phyloP scores from a whole-genome alignment of 2,329 filamentous ascomycete genomes.

The Aspergillus sojae region DNA sequence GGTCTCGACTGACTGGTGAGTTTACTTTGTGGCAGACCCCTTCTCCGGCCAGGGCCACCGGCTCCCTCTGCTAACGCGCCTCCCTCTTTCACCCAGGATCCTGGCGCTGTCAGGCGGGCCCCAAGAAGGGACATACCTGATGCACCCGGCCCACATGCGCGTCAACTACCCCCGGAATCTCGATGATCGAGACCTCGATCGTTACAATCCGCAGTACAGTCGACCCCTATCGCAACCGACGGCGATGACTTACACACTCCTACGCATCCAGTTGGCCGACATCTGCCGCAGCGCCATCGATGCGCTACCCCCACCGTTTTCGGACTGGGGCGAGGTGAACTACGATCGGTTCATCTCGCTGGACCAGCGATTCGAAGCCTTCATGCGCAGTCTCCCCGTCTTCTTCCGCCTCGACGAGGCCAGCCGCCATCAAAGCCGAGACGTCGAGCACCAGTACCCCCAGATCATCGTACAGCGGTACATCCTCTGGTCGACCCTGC shows the following conservation, averaged over 20 bases:
- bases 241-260: conserved; percentile 5
- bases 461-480: conserved; percentile 8
- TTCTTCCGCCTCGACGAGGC: conserved; percentile 6
- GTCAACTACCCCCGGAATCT: conserved; percentile 11
- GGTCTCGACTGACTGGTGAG: conserved; percentile 9
- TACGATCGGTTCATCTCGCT: conserved; percentile 6
- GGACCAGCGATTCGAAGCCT: conserved; percentile 3
- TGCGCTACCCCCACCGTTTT: background rate
- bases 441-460: background rate
- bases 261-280: conserved; percentile 10
- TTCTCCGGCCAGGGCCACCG: background rate
- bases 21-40: background rate
- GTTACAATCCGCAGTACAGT: background rate
- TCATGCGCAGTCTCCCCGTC: background rate
- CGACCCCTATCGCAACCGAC: conserved; percentile 2
- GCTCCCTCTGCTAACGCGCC: background rate
- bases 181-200: conserved; percentile 4
- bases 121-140: conserved; percentile 12
- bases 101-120: conserved; percentile 8
- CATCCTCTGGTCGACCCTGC: background rate
- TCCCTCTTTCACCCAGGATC: background rate
- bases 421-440: background rate
- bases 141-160: conserved; percentile 11
- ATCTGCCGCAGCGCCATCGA: conserved; percentile 9
- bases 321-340: background rate